Base-by-base conservation (phyloP, 2,329 filamentous ascomycete species). In the Pestalotiopsis sp. region DNA sequence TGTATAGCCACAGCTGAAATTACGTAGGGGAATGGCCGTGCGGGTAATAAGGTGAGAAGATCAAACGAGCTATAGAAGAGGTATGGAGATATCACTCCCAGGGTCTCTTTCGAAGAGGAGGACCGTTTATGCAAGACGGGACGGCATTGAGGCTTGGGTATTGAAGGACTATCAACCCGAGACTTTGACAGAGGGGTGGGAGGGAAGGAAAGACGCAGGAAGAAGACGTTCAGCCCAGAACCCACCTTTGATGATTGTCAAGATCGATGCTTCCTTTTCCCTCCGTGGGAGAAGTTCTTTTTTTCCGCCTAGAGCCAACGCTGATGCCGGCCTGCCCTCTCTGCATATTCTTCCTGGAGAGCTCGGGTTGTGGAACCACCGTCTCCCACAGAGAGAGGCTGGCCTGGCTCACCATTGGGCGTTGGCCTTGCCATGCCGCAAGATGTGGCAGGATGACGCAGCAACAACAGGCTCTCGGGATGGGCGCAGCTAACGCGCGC, bases 11-110 rank as follows among this genome's bases (percentile, higher is more conserved):
- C 59, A 59, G 57, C 25, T 20, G n/a, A 36, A 14, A 36, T 52
- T 61, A 38, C 25, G 25, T 36, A 61, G 31, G 67, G 27, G 67
- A 38, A 65, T 60, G 58, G 62, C 20, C 38, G 62, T 23, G 25
- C 59, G 17, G 56, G 61, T 65, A 31, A 31, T 31, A 61, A 61
- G 31, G 58, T 65, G 60, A 61, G 59, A 38, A 65, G 67, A 68
- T 68, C 67, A 68, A 68, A 68, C 67, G 45, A 45, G 60, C 63
- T 68, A 68, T 68, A 68, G 57, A 27, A 25, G 45, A 56, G 36
- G 45, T 52, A 52, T 36, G 36, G 61, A 45, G 41, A 65, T 68
- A 68, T 68, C 61, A 68, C 38, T 62, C 27, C 27, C 67, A 68
- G 39, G 67, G 67, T 39, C 58, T 39, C 58, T 39, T 38, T 45